phyloP scores from a whole-genome alignment of 257 asterid species.

The Solanum corneliomulleri region DNA sequence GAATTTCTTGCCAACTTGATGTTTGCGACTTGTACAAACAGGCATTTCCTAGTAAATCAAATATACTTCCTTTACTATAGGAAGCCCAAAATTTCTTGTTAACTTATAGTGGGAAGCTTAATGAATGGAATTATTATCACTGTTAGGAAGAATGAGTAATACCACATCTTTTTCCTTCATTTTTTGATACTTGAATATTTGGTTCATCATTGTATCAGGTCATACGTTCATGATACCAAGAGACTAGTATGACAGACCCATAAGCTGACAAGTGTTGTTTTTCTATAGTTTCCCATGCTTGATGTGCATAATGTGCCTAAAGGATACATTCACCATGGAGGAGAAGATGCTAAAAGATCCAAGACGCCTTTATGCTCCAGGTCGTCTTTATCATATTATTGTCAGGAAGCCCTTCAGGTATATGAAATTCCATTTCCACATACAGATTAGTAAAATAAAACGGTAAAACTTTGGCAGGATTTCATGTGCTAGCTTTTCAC shows the following conservation, averaged over 20 bases:
- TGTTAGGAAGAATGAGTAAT: not conserved
- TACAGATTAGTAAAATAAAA: not conserved
- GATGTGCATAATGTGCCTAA: constrained; percentile 87
- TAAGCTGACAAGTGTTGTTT: not conserved
- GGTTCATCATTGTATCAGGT: not conserved
- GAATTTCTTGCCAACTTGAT: not conserved
- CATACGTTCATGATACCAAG: not conserved
- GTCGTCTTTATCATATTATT: constrained; percentile 92
- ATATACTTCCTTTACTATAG: not conserved
- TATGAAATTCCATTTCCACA: not conserved
- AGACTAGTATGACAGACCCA: not conserved
- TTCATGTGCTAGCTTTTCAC: not conserved
- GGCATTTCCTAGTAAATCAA: not conserved
- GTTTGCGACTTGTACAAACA: not conserved
- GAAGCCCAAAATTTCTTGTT: not conserved
- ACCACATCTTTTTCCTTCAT: not conserved
- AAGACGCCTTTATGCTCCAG: constrained; percentile 93
- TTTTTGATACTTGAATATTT: not conserved
- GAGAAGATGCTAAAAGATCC: constrained; percentile 93
- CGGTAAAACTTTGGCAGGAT: not conserved
- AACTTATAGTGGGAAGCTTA: not conserved
- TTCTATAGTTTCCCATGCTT: constrained; percentile 85
- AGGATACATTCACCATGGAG: constrained; percentile 88
- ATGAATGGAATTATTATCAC: not conserved
- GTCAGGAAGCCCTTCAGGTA: constrained; percentile 94